Evolutionary conservation across 192 early-diverging fungal genomes (phyloP).

Genomic region (Backusella australiensis): DNA sequence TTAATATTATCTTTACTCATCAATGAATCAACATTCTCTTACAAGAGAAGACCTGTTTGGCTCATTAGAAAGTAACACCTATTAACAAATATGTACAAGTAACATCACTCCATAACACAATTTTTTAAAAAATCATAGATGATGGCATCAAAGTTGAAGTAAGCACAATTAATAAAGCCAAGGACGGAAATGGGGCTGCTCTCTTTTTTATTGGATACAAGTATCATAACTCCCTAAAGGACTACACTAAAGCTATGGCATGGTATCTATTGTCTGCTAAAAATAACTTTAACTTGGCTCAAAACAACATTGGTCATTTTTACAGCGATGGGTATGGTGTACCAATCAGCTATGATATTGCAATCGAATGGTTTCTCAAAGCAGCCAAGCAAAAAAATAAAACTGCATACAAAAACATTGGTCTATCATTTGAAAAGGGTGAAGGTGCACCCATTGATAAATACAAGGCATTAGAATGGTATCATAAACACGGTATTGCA

Average conservation of each 20-base stretch:
- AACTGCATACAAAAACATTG: neutral
- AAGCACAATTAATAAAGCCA: neutral
- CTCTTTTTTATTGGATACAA: neutral
- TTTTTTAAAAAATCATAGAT: neutral
- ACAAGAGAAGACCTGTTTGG: neutral
- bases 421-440: neutral
- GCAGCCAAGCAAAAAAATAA: neutral
- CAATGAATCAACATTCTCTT: neutral
- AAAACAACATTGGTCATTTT: neutral
- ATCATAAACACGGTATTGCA: neutral
- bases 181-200: neutral
- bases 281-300: neutral
- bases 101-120: neutral
- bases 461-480: neutral
- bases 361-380: neutral
- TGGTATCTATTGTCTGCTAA: neutral
- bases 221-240: neutral
- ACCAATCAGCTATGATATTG: neutral
- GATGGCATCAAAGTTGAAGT: neutral
- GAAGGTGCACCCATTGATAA: neutral
- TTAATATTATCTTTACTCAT: neutral
- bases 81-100: neutral
- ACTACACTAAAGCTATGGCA: neutral
- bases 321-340: neutral
- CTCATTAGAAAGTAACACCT: neutral